phyloP scores from a whole-genome alignment of 306 rosid genomes.

The Psophocarpus tetragonolobus region DNA sequence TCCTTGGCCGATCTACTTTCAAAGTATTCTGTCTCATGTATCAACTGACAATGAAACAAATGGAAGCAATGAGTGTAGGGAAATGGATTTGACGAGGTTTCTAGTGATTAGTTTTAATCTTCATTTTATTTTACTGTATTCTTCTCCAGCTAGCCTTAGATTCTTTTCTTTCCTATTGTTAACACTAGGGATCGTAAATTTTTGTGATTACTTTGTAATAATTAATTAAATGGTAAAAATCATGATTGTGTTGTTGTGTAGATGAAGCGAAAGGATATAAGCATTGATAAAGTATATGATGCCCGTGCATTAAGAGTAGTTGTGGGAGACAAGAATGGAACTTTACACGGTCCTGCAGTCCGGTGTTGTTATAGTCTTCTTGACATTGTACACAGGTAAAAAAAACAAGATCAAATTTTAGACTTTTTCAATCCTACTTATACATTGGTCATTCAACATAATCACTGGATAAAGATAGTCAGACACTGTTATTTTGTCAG shows the following conservation, averaged over 20 bases:
- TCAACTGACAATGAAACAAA: constrained; percentile 2
- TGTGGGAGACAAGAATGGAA: constrained; percentile 95
- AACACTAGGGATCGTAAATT: not conserved
- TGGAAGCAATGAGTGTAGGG: not conserved
- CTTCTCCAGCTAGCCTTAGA: constrained; percentile 6
- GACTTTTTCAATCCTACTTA: constrained; percentile 1
- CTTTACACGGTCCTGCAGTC: constrained; percentile 92
- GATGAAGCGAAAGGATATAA: constrained; percentile 91
- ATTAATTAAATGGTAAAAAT: constrained; percentile 26
- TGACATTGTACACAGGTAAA: constrained; percentile 87
- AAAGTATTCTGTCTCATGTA: not conserved
- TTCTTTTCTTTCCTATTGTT: not conserved
- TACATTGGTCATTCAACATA: constrained; percentile 1
- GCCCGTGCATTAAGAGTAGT: constrained; percentile 96
- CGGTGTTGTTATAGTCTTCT: constrained; percentile 92
- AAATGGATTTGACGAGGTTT: constrained; percentile 26
- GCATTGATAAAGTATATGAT: constrained; percentile 81
- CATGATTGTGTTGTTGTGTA: constrained; percentile 37
- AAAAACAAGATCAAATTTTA: constrained; percentile 8
- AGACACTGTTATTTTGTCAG: no score
- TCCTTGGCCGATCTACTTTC: constrained; percentile 12
- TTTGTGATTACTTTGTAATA: not conserved
- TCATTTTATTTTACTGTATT: constrained; percentile 17
- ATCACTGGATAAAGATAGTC: constrained; percentile 16
- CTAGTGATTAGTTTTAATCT: constrained; percentile 10